Conservation (phyloP, 2,329 filamentous ascomycete species). For the Onygena corvina region DNA sequence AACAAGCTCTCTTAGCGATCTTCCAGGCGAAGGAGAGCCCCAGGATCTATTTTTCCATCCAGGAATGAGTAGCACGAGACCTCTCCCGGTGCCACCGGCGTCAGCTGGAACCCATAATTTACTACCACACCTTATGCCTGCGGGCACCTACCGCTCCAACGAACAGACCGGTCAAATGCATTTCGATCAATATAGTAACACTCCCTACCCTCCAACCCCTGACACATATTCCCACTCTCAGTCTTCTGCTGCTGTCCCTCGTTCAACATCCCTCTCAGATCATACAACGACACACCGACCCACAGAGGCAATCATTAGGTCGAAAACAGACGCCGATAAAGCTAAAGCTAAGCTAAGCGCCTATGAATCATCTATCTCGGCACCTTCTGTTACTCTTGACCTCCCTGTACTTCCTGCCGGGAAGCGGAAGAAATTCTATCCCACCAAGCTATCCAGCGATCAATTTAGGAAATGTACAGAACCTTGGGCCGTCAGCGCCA, state of each 20-base stretch:
- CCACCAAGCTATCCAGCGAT: constrained; percentile 63
- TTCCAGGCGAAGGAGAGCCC: constrained; percentile 55
- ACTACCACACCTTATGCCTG: constrained; percentile 39
- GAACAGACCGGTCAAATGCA: constrained; percentile 32
- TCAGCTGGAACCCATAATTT: constrained; percentile 38
- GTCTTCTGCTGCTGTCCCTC: constrained; percentile 42
- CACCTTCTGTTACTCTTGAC: constrained; percentile 55
- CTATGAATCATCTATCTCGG: constrained; percentile 16
- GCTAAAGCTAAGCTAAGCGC: constrained; percentile 39
- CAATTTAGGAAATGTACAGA: constrained; percentile 79
- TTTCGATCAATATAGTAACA: constrained; percentile 29
- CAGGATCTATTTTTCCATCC: constrained; percentile 92
- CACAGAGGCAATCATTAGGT: constrained; percentile 70
- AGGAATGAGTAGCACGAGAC: constrained; percentile 50
- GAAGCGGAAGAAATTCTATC: constrained; percentile 70
- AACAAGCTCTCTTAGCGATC: constrained; percentile 46
- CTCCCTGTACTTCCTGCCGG: constrained; percentile 70
- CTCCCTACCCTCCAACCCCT: constrained; percentile 31
- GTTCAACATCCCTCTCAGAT: constrained; percentile 71
- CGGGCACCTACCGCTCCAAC: constrained; percentile 48
- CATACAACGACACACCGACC: constrained; percentile 64
- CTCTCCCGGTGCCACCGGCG: constrained; percentile 54
- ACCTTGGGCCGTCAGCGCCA: constrained; percentile 85
- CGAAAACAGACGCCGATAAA: constrained; percentile 82
- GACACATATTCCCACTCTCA: constrained; percentile 43